Evolutionary conservation across 768 basidiomycete genomes (phyloP).

Genomic region (Suillus discolor): DNA sequence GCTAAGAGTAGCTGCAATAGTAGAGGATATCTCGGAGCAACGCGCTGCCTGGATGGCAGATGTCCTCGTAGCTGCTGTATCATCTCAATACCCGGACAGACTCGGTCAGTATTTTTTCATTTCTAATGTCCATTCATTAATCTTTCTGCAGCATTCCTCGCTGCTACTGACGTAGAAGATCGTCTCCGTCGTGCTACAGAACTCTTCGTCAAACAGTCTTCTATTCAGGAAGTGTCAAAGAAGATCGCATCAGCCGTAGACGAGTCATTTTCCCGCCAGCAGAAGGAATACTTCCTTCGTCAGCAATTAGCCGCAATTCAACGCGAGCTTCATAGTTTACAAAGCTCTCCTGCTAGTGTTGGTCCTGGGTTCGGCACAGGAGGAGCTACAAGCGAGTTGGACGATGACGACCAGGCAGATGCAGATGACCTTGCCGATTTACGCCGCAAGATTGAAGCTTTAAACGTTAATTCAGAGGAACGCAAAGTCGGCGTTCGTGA

Average conservation of each 20-base stretch:
- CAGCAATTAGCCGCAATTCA: conserved; percentile 84
- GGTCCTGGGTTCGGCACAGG: conserved; percentile 29
- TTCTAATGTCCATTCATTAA: conserved; percentile 1
- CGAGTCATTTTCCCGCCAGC: conserved; percentile 84
- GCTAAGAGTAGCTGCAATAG: conserved; percentile 66
- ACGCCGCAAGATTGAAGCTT: conserved; percentile 71
- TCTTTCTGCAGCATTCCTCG: conserved; percentile 52
- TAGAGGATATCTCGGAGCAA: conserved; percentile 69
- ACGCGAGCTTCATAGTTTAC: conserved; percentile 67
- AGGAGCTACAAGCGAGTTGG: conserved; percentile 50
- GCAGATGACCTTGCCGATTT: conserved; percentile 79
- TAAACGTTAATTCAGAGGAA: conserved; percentile 75
- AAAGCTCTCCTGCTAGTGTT: conserved; percentile 25
- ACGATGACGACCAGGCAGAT: conserved; percentile 80
- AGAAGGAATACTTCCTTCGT: conserved; percentile 84
- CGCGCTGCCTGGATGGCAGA: conserved; percentile 78
- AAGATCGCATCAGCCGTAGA: conserved; percentile 82
- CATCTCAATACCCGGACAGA: conserved; percentile 70
- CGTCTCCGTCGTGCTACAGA: conserved; percentile 69
- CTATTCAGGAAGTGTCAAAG: conserved; percentile 78
- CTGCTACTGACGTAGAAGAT: conserved; percentile 58
- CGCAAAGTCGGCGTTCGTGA: conserved; percentile 82
- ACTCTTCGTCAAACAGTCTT: conserved; percentile 73
- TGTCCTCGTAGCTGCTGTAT: conserved; percentile 59
- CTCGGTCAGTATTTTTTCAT: conserved; percentile 50